Base-by-base conservation (phyloP, 2,329 filamentous ascomycete genomes). In the Clonostachys sp. region DNA sequence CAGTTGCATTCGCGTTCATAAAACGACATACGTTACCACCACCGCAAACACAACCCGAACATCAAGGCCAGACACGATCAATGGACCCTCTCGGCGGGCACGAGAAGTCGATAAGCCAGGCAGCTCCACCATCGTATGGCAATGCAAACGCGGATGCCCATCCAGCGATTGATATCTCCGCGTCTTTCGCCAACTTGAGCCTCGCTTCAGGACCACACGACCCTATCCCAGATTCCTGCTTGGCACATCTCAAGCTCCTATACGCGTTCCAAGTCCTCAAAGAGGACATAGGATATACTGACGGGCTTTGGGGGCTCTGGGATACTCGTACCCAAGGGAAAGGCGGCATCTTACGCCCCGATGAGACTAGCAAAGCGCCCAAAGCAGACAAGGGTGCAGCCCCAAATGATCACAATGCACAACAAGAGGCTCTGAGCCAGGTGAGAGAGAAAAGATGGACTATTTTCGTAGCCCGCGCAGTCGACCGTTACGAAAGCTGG, bases 401-500 rank as follows among this genome's bases (percentile, higher is more conserved):
- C 10, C 12, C 5, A n/a, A 35, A n/a, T 16, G 36, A 39, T 18
- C 14, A 18, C 36, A 18, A 14, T n/a, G 24, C 24, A 30, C 36
- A 18, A 24, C 51, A 48, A 30, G 14, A 49, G 16, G 47, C 47
- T 5, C 65, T 82, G 14, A 75, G 77, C 46, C 71, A 72, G 44
- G 67, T 88, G 33, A 73, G 81, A 13, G 86, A 90, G 66, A 89
- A 89, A 68, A 71, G 87, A 59, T 91, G 87, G 87, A 78, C 79
- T 0, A 60, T 90, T 10, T 90, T 82, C 59, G 74, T 89, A 6
- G 75, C 82, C 2, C 75, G 83, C 44, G 87, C 87, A 2, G 85
- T 82, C 0, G 78, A 84, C 44, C 75, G 87, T 8, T 91, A 89
- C 56, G 73, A 80, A 50, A 61, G 62, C 2, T 91, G 87, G 87